These are phyloP conservation scores for Fusarium sp. DNA, from an alignment of 2,329 filamentous ascomycete species.

Conservation along the genomic window DNA sequence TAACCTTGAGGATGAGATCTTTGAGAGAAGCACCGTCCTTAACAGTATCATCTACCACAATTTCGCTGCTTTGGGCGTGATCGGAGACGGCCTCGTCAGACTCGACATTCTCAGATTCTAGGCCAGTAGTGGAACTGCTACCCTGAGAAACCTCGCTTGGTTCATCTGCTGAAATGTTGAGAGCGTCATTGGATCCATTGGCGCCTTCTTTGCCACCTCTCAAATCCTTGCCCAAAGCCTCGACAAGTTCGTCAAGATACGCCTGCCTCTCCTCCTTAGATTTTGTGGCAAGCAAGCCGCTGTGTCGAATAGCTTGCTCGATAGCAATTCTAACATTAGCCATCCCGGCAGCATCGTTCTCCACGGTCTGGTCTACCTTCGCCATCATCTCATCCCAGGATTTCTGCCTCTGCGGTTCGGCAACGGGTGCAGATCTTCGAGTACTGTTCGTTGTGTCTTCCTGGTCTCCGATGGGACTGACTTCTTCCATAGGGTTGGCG, in stretches of 20 bases:
- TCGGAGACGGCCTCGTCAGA: background rate
- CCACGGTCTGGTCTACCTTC: slow-evolving; percentile 67
- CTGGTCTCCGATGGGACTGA: slow-evolving; percentile 20
- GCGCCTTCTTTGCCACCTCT: slow-evolving; percentile 39
- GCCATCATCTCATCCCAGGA: slow-evolving; percentile 66
- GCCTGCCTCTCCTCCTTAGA: slow-evolving; percentile 58
- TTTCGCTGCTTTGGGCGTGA: background rate
- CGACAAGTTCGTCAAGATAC: slow-evolving; percentile 63
- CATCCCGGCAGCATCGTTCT: slow-evolving; percentile 66
- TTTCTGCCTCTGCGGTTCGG: slow-evolving; percentile 48
- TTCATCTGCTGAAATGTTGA: slow-evolving; percentile 7
- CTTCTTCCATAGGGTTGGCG: background rate
- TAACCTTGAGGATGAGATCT: slow-evolving; percentile 64
- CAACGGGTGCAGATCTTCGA: background rate
- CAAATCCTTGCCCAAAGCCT: slow-evolving; percentile 56
- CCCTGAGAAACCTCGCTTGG: slow-evolving; percentile 5
- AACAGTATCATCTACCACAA: background rate
- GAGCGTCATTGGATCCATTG: slow-evolving; percentile 28
- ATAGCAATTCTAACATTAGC: slow-evolving; percentile 65
- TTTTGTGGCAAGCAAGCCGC: slow-evolving; percentile 61
- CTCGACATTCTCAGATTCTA: background rate
- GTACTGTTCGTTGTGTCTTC: slow-evolving; percentile 34
- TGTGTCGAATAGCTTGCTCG: slow-evolving; percentile 65
- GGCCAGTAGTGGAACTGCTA: background rate
- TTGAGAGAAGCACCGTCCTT: slow-evolving; percentile 49